Percentiles rank a stretch among this genome's conserved stretches.
Conservation (phyloP, 2,329 filamentous ascomycete species). For the Thyridium curvatum region DNA sequence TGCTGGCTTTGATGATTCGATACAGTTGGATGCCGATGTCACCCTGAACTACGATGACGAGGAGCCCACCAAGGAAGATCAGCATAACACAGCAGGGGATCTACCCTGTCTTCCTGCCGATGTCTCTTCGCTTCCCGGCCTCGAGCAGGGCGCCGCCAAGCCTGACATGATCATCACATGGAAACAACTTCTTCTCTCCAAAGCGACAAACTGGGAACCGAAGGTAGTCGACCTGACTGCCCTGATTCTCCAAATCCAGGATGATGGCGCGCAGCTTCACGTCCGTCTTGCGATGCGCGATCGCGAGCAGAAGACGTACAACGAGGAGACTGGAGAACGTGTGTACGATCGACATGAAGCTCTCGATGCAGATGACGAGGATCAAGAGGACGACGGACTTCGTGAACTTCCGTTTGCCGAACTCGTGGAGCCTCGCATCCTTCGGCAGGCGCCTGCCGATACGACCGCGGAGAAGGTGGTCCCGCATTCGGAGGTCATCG, state of each 20-base stretch:
- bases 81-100: slow-evolving; percentile 44
- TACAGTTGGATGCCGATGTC: slow-evolving; percentile 29
- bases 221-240: slow-evolving; percentile 60
- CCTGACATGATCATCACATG: slow-evolving; percentile 63
- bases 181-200: slow-evolving; percentile 56
- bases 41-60: slow-evolving; percentile 35
- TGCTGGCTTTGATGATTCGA: slow-evolving; percentile 1
- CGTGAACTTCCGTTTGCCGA: slow-evolving; percentile 55
- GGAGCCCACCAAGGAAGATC: slow-evolving; percentile 18
- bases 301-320: slow-evolving; percentile 51
- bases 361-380: slow-evolving; percentile 55
- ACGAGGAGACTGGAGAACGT: slow-evolving; percentile 63
- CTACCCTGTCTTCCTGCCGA: slow-evolving; percentile 57
- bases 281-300: slow-evolving; percentile 67
- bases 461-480: neutral
- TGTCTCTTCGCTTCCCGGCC: slow-evolving; percentile 40
- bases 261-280: slow-evolving; percentile 43
- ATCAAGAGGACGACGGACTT: slow-evolving; percentile 49
- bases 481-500: too few relatives aligned
- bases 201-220: slow-evolving; percentile 61
- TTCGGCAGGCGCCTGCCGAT: slow-evolving; percentile 35
- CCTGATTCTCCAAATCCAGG: slow-evolving; percentile 49
- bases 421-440: slow-evolving; percentile 61
- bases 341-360: slow-evolving; percentile 76
- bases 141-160: slow-evolving; percentile 42